phyloP scores from a whole-genome alignment of 106 monocot species.

The Posidonia australis region DNA sequence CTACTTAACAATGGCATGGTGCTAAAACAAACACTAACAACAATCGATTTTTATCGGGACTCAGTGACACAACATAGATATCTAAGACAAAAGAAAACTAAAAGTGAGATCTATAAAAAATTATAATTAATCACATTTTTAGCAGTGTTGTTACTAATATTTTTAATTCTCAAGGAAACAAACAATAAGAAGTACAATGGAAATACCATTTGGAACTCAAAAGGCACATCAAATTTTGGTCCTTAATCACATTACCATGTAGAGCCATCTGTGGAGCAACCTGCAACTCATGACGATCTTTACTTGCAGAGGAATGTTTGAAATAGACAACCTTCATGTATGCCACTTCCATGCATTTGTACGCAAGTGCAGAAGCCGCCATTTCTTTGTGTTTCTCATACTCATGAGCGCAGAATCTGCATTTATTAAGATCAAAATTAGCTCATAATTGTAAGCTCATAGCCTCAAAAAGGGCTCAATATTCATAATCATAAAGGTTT shows the following conservation, averaged over 20 bases:
- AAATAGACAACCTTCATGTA: slow-evolving; percentile 80
- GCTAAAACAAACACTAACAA: neutral
- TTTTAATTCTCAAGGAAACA: too few species aligned
- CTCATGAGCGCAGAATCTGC: slow-evolving; percentile 75
- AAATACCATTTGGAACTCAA: too few species aligned
- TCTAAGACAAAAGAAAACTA: neutral
- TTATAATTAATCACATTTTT: too few species aligned
- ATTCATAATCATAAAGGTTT: neutral
- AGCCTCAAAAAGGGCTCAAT: neutral
- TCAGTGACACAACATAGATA: neutral
- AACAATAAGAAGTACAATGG: too few species aligned
- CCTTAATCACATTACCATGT: slow-evolving; percentile 34
- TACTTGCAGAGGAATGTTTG: slow-evolving; percentile 52
- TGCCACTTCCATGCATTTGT: slow-evolving; percentile 94
- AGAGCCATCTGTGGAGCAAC: slow-evolving; percentile 29
- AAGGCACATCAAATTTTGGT: neutral
- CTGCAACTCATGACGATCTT: slow-evolving; percentile 63
- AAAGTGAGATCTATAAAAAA: too few species aligned
- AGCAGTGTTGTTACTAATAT: too few species aligned
- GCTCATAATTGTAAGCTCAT: neutral
- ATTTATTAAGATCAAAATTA: slow-evolving; percentile 6
- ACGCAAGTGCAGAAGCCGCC: slow-evolving; percentile 84
- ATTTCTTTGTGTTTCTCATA: slow-evolving; percentile 75
- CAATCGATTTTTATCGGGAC: neutral
- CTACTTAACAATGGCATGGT: too few species aligned